Evolutionary conservation across 495 filamentous ascomycete genomes (phyloP), one percentile per base, ranked within the genome.

Genomic region (Penicillium bovifimosum): DNA sequence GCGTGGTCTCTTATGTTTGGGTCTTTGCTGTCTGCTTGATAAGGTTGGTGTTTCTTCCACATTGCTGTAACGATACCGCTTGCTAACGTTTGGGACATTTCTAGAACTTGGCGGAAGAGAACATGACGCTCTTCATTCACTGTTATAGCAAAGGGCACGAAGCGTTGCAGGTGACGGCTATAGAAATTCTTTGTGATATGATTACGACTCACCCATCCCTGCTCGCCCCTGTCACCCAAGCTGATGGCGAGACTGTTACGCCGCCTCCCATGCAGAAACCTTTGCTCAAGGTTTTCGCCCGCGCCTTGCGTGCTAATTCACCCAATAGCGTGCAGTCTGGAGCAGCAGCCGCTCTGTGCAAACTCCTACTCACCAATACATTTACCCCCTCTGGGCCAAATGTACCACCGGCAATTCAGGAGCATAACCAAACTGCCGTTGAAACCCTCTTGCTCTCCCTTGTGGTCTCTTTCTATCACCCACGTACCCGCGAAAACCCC

Each of bases 181-280:
- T 97, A 31, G 88, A 96, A 42, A 93, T 95, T 55, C 80, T 97
- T n/a, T 87, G 88, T 29, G 93, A 98, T 68, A 93, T 97, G 67
- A 75, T 97, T 26, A 87, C 86, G 29, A 85, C 87, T 2, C 91
- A 96, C 55, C 90, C 90, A 24, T 80, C 86, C 0, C 79, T 91
- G 31, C 81, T 96, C 16, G 80, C 67, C 20, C 68, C 63, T 9
- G 60, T 72, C 27, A 66, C 66, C 18, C 71, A 72, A 40, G 29
- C 73, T 49, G 70, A 76, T 32, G 61, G 68, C 41, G 72, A 76
- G 52, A 71, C 65, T 0, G 63, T 74, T 17, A 56, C 65, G 8
- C 71, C 73, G 1, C 70, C 72, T 5, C 57, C 69, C 1, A 71
- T 81, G 51, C 69, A 78, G 48, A 84, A 80, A 42, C 76, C 83